These are phyloP conservation scores for Hydnum rufescens DNA, from an alignment of 768 basidiomycete genomes.

Conservation along the genomic window DNA sequence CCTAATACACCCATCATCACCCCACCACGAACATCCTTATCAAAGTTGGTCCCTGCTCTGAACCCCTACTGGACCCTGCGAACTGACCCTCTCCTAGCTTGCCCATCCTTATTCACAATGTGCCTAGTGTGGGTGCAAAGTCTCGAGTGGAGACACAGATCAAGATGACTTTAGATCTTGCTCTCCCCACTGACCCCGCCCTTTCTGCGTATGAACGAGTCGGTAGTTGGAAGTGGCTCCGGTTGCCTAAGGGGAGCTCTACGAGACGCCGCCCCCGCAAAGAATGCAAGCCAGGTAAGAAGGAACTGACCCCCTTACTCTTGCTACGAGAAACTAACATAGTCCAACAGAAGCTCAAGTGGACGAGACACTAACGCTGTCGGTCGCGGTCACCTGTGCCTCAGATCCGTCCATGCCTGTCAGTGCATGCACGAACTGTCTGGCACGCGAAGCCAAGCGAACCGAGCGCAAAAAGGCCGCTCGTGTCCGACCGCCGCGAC, in stretches of 20 bases:
- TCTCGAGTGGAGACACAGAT: conserved; percentile 93
- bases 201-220: conserved; percentile 47
- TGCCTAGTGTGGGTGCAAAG: conserved; percentile 69
- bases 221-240: conserved; percentile 81
- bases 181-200: conserved; percentile 12
- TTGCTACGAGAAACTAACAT: too few relatives aligned
- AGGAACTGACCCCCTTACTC: too few relatives aligned
- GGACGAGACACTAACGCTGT: conserved; percentile 51
- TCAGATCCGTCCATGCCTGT: conserved; percentile 60
- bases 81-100: conserved; percentile 26
- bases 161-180: conserved; percentile 62
- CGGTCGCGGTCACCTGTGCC: conserved; percentile 59
- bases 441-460: conserved; percentile 76
- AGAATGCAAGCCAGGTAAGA: conserved; percentile 59
- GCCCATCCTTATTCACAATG: conserved; percentile 63
- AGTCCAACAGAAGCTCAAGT: conserved; percentile 34
- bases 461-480: conserved; percentile 76
- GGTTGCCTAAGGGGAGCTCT: conserved; percentile 58
- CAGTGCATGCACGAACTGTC: conserved; percentile 72
- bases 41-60: neutral
- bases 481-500: conserved; percentile 39
- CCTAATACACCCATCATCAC: conserved; percentile 1
- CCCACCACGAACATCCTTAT: neutral
- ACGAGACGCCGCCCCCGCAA: conserved; percentile 73
- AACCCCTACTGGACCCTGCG: conserved; percentile 5